Base-by-base conservation (phyloP, 179 eudicot species). In the Nepenthes alata region DNA sequence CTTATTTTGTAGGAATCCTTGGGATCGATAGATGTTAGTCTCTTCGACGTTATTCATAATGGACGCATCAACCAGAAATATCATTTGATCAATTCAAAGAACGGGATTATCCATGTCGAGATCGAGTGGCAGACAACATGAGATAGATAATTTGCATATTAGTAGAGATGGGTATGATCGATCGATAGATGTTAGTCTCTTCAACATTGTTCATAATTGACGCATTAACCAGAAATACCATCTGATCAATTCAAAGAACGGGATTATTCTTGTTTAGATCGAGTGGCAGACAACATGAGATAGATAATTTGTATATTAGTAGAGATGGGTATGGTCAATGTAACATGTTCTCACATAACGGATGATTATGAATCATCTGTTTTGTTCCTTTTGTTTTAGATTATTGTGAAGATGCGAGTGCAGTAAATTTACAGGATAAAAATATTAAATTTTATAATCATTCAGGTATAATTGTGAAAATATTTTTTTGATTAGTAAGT, bases 191-290 rank as follows among this genome's bases (percentile, higher is more conserved):
- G 80, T 93, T 35, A 67, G 65, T 56, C 87, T 93, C 11, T 79
- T 54, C n/a, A 97, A 93, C 65, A 93, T 89, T 1, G 87, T 93
- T 67, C 38, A 80, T 74, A 93, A 93, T 34, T 95, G 84, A 10
- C 83, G 83, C 47, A 83, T 93, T 67, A 89, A 93, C 58, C 75
- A 90, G 66, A 86, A 81, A 65, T 85, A 80, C 68, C 70, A 93
- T 74, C 73, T 93, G 48, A 85, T 89, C 47, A 78, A 83, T 59
- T 91, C 98, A 4, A 82, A 68, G 78, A 79, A 89, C 12, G 98
- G 97, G 55, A 50, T 75, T 39, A 70, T 93, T 61, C 97, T 85
- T 47, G 75, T 93, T 5, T 81, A 77, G 69, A 39, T 89, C 55
- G 67, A 82, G 61, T 93, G 97, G 98, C 86, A 78, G 70, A 72